Evolutionary conservation across 2,329 filamentous ascomycete species (phyloP), one percentile per base, ranked within the genome.

Genomic region (Microdochium paspali): DNA sequence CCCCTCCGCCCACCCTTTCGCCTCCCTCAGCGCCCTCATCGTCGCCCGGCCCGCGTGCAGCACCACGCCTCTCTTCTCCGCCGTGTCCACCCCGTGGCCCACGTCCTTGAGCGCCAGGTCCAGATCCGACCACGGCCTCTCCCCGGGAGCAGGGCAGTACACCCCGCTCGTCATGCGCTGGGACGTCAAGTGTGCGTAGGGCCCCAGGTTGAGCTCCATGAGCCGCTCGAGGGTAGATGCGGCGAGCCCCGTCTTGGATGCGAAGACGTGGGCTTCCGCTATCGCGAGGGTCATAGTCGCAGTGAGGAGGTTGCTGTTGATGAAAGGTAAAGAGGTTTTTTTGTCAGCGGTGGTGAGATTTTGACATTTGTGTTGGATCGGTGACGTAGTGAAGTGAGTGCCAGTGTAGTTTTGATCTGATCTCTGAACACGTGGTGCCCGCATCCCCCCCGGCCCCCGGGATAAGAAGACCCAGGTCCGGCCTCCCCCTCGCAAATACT

Each of bases 41-140:
- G 66, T 70, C 23, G 71, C 54, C 47, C 73, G 66, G 0, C 63
- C 71, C 20, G 72, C 63, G 43, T 65, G 58, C 15, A 77, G 51
- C 18, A 52, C 61, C 21, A 67, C 53, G 0, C 70, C 71, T 0
- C 57, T 58, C 1, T 64, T 60, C 44, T 61, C 58, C 1, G 72
- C 74, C 24, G 67, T 64, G 5, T 58, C 58, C 12, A 77, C 64
- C 0, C 71, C 74, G 53, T 76, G 70, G 0, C 68, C 66, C 0
- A 76, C 73, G 52, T 78, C 75, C 49, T 78, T 76, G 7, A 77
- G 63, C 0, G 71, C 75, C 3, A 78, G 58, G 21, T 68, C 65
- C 3, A 78, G 49, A 31, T 72, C 72, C 1, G 72, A 77, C 63
- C 65, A 70, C 2, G 73, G 73, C 24, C 61, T 54, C 24, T 66